A percentile compares a stretch with the other conserved stretches of the same genome.
phyloP scores from a whole-genome alignment of 768 basidiomycete genomes.

The Pisolithus albus region DNA sequence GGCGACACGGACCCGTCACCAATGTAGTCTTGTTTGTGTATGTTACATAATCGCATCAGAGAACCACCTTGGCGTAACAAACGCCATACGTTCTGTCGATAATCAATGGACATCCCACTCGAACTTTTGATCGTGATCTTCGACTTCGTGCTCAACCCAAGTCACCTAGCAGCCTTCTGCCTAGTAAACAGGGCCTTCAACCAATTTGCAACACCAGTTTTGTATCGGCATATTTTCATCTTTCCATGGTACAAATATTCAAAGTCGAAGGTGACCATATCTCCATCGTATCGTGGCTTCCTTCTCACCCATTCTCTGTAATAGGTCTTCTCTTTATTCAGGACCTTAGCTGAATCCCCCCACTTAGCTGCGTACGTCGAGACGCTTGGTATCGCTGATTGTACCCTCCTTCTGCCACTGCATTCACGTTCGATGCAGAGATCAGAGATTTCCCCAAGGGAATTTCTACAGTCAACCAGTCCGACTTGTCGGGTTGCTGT shows the following conservation, averaged over 20 bases:
- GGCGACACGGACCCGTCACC: no score
- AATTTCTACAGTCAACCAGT: slow-evolving; percentile 23
- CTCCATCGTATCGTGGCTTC: not conserved
- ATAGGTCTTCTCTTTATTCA: slow-evolving; percentile 58
- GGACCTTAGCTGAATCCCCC: slow-evolving; percentile 47
- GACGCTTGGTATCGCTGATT: slow-evolving; percentile 44
- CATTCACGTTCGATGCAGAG: slow-evolving; percentile 34
- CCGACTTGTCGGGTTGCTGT: slow-evolving; percentile 35
- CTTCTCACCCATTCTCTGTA: not conserved
- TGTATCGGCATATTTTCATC: slow-evolving; percentile 57
- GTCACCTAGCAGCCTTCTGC: slow-evolving; percentile 45
- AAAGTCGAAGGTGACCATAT: slow-evolving; percentile 46
- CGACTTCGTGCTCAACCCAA: slow-evolving; percentile 41
- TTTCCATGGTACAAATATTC: slow-evolving; percentile 67
- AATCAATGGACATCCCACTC: slow-evolving; percentile 54
- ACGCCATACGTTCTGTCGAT: no score
- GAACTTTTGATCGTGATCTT: slow-evolving; percentile 59
- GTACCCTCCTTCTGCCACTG: not conserved
- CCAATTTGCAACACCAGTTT: slow-evolving; percentile 37
- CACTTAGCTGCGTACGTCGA: slow-evolving; percentile 54
- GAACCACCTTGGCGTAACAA: no score
- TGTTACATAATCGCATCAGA: no score
- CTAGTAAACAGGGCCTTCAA: slow-evolving; percentile 55
- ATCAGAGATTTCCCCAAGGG: slow-evolving; percentile 70
- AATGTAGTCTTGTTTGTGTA: no score